Base-by-base conservation (phyloP, 2,329 filamentous ascomycete genomes). In the Colletotrichum musicola region DNA sequence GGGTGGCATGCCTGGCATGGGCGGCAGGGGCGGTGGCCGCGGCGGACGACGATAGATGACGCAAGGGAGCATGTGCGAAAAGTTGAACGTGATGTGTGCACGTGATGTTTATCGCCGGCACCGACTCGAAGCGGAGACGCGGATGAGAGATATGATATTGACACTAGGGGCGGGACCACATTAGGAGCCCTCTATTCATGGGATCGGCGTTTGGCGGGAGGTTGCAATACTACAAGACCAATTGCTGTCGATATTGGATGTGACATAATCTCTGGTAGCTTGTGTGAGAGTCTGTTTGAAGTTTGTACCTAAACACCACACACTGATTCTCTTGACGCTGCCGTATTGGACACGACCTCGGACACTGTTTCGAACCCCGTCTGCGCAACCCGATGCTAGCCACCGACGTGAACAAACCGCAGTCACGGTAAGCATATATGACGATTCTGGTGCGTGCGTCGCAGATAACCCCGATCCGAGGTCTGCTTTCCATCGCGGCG, bases 1-100 rank as follows among this genome's bases (percentile, higher is more conserved):
- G 86, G 86, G 30, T 2, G 87, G 87, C 18, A 89, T 91, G 86
- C 86, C 87, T 6, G 80, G 78, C 18, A 42, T 42, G 40, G 13
- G 13, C 44, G 87, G 87, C 18, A 89, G 90, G 86, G 86, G 87
- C 9, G 80, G 78, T 20, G 76, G 76, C 4, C 76, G 76, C 63
- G 89, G 76, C 62, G 89, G 78, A 91, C 92, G 73, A 93, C 95
- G 92, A 86, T 93, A 92, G 83, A 87, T 77, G 87, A 89, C 75
- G 89, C n/a, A n/a, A 90, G 87, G 86, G 16, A 44, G 20, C n/a
- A 27, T 10, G 12, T 18, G 22, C 44, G 44, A 10, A n/a, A 9
- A 4, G 18, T 10, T 10, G 10, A 35, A n/a, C 25, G 18, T 35
- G 49, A 27, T 60, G 46, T 12, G 30, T 5, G 27, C 22, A 40